Base-by-base conservation (phyloP, 83 land plant species). In the Picea abies region DNA sequence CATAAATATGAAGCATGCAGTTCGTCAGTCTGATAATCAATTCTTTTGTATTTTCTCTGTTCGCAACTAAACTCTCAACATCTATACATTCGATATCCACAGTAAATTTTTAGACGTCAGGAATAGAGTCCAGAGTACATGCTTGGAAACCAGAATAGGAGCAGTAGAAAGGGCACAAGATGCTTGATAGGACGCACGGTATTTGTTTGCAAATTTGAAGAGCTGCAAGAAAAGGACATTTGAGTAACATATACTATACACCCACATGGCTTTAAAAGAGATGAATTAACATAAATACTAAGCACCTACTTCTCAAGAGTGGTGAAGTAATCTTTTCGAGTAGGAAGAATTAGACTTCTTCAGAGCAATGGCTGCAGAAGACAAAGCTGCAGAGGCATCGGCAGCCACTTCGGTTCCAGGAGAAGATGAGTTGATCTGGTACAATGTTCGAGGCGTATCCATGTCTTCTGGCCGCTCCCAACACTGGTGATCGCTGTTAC, bases 111-210 rank as follows among this genome's bases (percentile, higher is more conserved):
- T 26, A 26, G 5, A 39, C 2, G 41, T 39, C 41, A 39, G 41
- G 5, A 39, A 39, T 39, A 39, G 5, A 3, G 5, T 85, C 95
- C 94, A 75, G 68, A 5, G 37, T 39, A 26, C 29, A 26, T 26
- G 29, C 29, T 26, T 63, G n/a, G 4, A 16, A 63, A 63, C 65
- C 65, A 63, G n/a, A 63, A 63, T 16, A 63, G n/a, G 65, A 20
- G 65, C 17, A 63, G n/a, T 16, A 95, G 84, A 93, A 93, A 17
- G 98, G 98, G 85, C n/a, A n/a, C 96, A 95, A 82, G 90, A 94
- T 71, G 90, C 92, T 65, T 88, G 89, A 29, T 29, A 29, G 29
- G 29, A 29, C 29, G 29, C 29, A 29, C 29, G 29, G 29, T 29
- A 29, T 29, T 29, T 29, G 29, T 29, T 29, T 29, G 95, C 91